Evolutionary conservation across 2,329 filamentous ascomycete genomes (phyloP).

Genomic region (Diaporthe eres): DNA sequence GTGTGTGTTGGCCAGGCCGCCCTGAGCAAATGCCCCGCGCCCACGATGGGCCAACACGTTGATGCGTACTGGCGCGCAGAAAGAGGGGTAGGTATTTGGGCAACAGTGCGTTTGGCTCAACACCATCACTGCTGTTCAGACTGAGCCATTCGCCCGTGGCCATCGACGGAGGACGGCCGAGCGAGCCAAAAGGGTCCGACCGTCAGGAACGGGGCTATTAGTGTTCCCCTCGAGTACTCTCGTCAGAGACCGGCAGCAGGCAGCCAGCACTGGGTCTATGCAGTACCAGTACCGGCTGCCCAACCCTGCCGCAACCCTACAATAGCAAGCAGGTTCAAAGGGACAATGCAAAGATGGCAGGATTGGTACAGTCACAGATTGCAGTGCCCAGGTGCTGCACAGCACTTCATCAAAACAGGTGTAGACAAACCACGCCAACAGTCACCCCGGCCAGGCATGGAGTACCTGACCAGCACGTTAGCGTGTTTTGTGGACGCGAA

Average conservation of each 20-base stretch:
- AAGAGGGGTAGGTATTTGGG: conserved; percentile 12
- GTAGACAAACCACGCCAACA: background rate
- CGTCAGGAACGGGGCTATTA: background rate
- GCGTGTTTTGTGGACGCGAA: conserved; percentile 20
- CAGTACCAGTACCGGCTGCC: background rate
- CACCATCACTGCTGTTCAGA: background rate
- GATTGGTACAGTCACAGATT: too few species aligned
- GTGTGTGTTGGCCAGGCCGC: conserved; percentile 14
- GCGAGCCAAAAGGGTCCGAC: background rate
- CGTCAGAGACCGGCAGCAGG: background rate
- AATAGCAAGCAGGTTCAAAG: conserved; percentile 22
- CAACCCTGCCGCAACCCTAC: background rate
- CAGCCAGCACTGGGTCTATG: background rate
- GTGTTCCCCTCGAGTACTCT: background rate
- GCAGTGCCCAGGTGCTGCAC: too few species aligned
- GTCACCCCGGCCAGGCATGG: background rate
- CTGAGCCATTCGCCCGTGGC: background rate
- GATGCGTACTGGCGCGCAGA: background rate
- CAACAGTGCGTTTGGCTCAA: background rate
- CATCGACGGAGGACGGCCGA: background rate
- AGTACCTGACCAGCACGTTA: background rate
- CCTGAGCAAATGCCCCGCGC: conserved; percentile 14
- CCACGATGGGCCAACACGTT: conserved; percentile 19
- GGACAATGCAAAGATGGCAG: background rate
- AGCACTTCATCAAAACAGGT: too few species aligned